These are phyloP conservation scores for Cenchrus americanus DNA, from an alignment of 176 grass and related monocot species.

Conservation along the genomic window DNA sequence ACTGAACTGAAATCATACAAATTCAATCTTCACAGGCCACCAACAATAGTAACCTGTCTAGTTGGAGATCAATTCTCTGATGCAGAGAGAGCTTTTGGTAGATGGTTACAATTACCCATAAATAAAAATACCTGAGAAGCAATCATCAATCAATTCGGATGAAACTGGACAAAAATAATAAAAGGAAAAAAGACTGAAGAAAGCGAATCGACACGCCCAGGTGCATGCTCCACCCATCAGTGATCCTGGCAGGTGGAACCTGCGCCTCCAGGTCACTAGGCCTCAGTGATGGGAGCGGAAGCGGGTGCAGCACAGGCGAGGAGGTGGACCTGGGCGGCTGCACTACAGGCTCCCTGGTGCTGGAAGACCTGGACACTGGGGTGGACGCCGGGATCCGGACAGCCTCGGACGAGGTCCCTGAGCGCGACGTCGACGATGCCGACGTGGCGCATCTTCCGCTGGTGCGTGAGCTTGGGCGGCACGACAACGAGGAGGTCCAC, in stretches of 20 bases:
- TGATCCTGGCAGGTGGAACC: background rate
- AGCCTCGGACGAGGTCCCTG: slow-evolving; percentile 36
- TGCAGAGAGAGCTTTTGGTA: background rate
- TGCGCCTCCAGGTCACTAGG: background rate
- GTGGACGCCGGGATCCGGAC: background rate
- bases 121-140: background rate
- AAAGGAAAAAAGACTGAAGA: background rate
- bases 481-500: slow-evolving; percentile 2
- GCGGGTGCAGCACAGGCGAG: slow-evolving; percentile 54
- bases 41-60: too few relatives aligned
- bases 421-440: slow-evolving; percentile 42
- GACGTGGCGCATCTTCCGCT: slow-evolving; percentile 75
- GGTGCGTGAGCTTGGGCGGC: slow-evolving; percentile 62
- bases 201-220: slow-evolving; percentile 3
- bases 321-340: slow-evolving; percentile 60
- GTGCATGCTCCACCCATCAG: slow-evolving; percentile 34
- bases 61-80: too few relatives aligned
- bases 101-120: background rate
- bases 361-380: slow-evolving; percentile 53
- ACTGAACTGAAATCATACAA: too few relatives aligned
- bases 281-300: slow-evolving; percentile 67
- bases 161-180: background rate
- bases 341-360: slow-evolving; percentile 45
- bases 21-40: too few relatives aligned
- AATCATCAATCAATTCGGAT: slow-evolving; percentile 21